Evolutionary conservation across 2,329 filamentous ascomycete genomes (phyloP).

Genomic region (Hirsutella minnesotensis): DNA sequence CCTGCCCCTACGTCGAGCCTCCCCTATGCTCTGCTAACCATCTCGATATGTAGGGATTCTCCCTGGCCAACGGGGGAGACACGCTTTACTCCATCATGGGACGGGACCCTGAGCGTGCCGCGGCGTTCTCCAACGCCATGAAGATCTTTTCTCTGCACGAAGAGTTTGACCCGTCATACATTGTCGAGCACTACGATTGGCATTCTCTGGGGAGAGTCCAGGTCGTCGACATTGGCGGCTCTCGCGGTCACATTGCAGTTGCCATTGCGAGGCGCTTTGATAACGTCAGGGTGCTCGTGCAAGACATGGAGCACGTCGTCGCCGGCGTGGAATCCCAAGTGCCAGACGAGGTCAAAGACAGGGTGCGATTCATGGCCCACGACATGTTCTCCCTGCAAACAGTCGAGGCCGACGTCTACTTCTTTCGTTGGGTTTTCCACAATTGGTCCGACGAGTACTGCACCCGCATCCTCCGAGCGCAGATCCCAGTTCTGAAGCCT

Average conservation of each 20-base stretch:
- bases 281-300: constrained; percentile 28
- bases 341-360: constrained; percentile 18
- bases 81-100: constrained; percentile 17
- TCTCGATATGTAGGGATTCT: constrained; percentile 14
- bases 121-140: constrained; percentile 20
- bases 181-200: constrained; percentile 12
- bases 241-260: constrained; percentile 27
- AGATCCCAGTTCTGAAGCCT: constrained; percentile 31
- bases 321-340: constrained; percentile 22
- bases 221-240: constrained; percentile 26
- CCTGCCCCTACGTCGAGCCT: constrained; percentile 10
- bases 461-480: constrained; percentile 24
- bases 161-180: constrained; percentile 11
- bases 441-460: constrained; percentile 39
- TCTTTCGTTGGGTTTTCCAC: constrained; percentile 42
- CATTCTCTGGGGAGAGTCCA: constrained; percentile 10
- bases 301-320: constrained; percentile 29
- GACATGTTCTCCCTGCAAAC: constrained; percentile 27
- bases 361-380: constrained; percentile 24
- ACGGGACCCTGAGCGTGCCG: constrained; percentile 11
- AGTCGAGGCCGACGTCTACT: constrained; percentile 33
- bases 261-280: constrained; percentile 28
- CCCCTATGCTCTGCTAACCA: no score
- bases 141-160: constrained; percentile 13
- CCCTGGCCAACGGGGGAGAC: neutral